Evolutionary conservation across 345 rosid genomes (phyloP).

Genomic region (Murraya paniculata): DNA sequence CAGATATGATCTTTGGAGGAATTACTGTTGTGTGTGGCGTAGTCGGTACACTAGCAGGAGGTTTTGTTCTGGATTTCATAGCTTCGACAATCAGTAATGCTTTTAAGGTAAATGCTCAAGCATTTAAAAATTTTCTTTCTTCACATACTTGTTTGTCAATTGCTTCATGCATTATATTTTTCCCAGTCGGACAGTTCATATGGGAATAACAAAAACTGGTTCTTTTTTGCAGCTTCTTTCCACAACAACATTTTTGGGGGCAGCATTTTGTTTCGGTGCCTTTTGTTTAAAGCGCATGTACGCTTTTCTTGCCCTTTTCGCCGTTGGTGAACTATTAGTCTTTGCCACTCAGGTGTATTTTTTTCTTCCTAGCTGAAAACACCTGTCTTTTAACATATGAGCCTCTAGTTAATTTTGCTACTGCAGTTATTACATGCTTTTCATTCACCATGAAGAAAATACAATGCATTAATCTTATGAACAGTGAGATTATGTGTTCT

Average conservation of each 20-base stretch:
- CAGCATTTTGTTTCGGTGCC: conserved; percentile 73
- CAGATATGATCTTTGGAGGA: conserved; percentile 93
- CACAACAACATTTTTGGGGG: conserved; percentile 64
- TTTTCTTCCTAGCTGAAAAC: neutral
- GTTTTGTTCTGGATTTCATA: conserved; percentile 61
- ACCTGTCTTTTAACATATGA: neutral
- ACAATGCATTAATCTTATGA: neutral
- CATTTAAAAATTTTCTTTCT: neutral
- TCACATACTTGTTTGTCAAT: neutral
- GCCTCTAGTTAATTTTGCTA: conserved; percentile 2
- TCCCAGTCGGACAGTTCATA: neutral
- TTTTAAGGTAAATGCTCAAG: conserved; percentile 56
- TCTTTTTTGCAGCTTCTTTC: conserved; percentile 72
- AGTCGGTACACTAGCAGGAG: conserved; percentile 85
- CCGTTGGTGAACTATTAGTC: conserved; percentile 81
- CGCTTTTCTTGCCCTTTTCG: conserved; percentile 69
- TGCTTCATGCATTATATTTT: neutral
- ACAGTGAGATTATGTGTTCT: neutral
- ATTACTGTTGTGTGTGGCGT: conserved; percentile 77
- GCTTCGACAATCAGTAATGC: conserved; percentile 80
- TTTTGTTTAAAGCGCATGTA: conserved; percentile 88
- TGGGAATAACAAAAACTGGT: neutral
- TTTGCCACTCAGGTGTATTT: conserved; percentile 81
- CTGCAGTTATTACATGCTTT: neutral
- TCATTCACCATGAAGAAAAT: neutral